phyloP scores from a whole-genome alignment of 345 rosid genomes.

The Triadica sebifera region DNA sequence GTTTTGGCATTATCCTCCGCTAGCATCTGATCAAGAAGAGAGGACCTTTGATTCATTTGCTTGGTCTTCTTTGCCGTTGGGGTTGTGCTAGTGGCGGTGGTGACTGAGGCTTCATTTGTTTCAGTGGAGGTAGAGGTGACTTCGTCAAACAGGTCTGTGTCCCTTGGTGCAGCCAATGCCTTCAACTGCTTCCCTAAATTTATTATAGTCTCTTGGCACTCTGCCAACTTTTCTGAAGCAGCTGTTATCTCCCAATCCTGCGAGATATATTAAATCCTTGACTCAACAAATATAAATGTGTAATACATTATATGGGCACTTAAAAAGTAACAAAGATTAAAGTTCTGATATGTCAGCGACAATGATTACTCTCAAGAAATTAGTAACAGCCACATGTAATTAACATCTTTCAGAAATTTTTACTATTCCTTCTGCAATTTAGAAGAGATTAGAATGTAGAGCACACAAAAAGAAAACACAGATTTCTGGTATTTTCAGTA shows the following conservation, averaged over 20 bases:
- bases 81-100: conserved; percentile 19
- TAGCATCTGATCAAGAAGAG: conserved; percentile 79
- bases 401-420: no score
- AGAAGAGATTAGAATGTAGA: not conserved
- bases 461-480: not conserved
- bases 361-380: not conserved
- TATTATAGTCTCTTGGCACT: conserved; percentile 86
- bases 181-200: conserved; percentile 87
- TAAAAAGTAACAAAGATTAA: not conserved
- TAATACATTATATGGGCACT: not conserved
- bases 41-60: conserved; percentile 53
- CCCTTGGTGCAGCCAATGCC: conserved; percentile 66
- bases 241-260: conserved; percentile 86
- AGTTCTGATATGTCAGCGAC: not conserved
- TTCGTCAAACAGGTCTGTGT: conserved; percentile 54
- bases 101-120: conserved; percentile 16
- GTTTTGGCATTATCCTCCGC: conserved; percentile 56
- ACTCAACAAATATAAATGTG: not conserved
- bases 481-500: not conserved
- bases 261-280: conserved; percentile 16
- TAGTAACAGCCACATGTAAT: not conserved
- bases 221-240: conserved; percentile 91
- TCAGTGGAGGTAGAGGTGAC: conserved; percentile 35
- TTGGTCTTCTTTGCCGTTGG: conserved; percentile 38
- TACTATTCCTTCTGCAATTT: not conserved